Evolutionary conservation across 2,329 filamentous ascomycete genomes (phyloP), one percentile per base, ranked within the genome.

Genomic region (Penicillium decumbens): DNA sequence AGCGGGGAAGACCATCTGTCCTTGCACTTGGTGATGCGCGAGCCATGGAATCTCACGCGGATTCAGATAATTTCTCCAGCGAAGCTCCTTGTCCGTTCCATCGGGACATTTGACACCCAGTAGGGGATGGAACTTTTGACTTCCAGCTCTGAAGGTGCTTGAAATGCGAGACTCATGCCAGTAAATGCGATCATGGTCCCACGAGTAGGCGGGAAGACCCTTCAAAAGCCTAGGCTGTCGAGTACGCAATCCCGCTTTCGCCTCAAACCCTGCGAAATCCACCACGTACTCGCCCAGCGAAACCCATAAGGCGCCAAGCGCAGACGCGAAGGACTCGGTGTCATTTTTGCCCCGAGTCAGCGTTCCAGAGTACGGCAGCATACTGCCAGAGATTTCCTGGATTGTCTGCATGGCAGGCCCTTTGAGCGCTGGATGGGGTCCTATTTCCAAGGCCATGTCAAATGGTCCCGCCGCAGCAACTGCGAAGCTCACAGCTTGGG

Each of bases 21-120:
- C 59, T 37, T 69, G 65, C 2, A 72, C 49, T 30, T 59, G 55
- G 41, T 72, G 70, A 43, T 64, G 64, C 3, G 27, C 33, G 4
- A 72, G 47, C 70, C 69, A 72, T 0, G 65, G 56, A 7, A 70
- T 52, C 40, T 72, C 68, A 3, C 45, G 46, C 1, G 62, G 49
- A 4, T 56, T 50, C 5, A 72, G 51, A 33, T 63, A 51, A 33
- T 69, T 69, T 12, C 60, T 53, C 67, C 67, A 71, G 15, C 59
- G 61, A 12, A 60, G 20, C 38, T 63, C 59, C 24, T 49, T 54
- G 10, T 51, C 41, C 6, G 54, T 56, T 1, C 55, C 54, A 24
- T 60, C 58, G 3, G 49, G 41, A 10, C 54, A 56, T 39, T 50
- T 58, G 12, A 47, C 51, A 12, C 64, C 62, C 1, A 61, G 39